Conservation (phyloP, 345 rosid species). For the Hirschfeldia incana region DNA sequence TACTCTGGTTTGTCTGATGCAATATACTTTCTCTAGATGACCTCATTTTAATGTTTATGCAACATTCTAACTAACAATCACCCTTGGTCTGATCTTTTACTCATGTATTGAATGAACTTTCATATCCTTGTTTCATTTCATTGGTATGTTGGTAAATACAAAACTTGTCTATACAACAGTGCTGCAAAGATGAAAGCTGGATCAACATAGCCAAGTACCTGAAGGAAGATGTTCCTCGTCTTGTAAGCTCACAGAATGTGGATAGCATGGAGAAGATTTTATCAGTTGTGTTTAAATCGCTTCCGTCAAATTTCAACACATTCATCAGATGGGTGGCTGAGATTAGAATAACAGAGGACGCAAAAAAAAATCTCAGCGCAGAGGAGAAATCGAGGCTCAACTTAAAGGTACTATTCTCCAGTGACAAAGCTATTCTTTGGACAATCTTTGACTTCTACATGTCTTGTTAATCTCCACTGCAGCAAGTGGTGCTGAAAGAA, state of each 20-base stretch:
- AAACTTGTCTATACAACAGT: constrained; percentile 40
- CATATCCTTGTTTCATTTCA: not conserved
- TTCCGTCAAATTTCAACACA: constrained; percentile 65
- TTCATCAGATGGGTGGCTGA: constrained; percentile 92
- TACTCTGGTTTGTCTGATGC: constrained; percentile 58
- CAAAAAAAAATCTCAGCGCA: constrained; percentile 50
- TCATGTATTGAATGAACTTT: not conserved
- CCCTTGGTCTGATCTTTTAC: too few species aligned
- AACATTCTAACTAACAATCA: too few species aligned
- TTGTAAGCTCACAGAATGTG: constrained; percentile 59
- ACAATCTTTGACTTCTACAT: not conserved
- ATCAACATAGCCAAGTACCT: constrained; percentile 61
- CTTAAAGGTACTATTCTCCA: constrained; percentile 46
- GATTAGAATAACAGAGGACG: constrained; percentile 65
- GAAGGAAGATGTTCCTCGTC: constrained; percentile 77
- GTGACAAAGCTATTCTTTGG: not conserved
- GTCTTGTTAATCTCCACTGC: constrained; percentile 8
- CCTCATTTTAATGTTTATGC: too few species aligned
- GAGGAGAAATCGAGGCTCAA: constrained; percentile 78
- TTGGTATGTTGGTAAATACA: not conserved
- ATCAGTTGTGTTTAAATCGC: constrained; percentile 54
- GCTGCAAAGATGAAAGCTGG: constrained; percentile 90
- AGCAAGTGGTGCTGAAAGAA: constrained; percentile 52
- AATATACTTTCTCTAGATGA: not conserved
- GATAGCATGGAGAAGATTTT: constrained; percentile 54